Evolutionary conservation across 139 green algal species (phyloP), one percentile per base, ranked within the genome.

Genomic region (Coelastrella sp.): DNA sequence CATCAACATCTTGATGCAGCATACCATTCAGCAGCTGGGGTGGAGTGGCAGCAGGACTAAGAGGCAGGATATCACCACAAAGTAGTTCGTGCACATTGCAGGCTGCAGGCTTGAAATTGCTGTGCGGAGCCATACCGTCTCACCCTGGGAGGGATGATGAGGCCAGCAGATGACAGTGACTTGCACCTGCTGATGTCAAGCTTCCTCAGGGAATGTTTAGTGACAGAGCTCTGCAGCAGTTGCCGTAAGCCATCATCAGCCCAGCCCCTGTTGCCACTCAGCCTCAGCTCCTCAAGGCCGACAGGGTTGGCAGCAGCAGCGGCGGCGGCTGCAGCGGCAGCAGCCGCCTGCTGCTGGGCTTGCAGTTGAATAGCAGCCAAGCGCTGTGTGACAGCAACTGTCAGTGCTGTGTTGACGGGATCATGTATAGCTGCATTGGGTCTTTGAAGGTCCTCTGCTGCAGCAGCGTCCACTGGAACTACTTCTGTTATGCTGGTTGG

Each of bases 151-250:
- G 80, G 66, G 15, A 79, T 7, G 8, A 71, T 51, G 37, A 78
- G 34, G 6, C 48, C 80, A 38, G 66, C 64, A 30, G 34, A 17
- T 23, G 25, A 71, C 30, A 86, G 27, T 3, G 48, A 5, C 23
- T n/a, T 66, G 45, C 80, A 86, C 37, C 66, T 37, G 19, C 30
- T 69, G 41, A 86, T 38, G 48, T 86, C 80, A 30, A 86, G 32
- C 66, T 78, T 45, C 5, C 23, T 34, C 34, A 86, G 66, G 13
- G 80, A 79, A 19, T 79, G 60, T 38, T 75, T 74, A 5, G 62
- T 84, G 17, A 37, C 78, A 11, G 78, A 48, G 2, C 66, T 45
- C 30, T 79, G 64, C 64, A 79, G 80, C 48, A 86, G 27, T 34
- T 59, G 48, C 30, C 48, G 45, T 48, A 79, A 21, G 9, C 64